These are phyloP conservation scores for Carex myosuroides DNA, from an alignment of 176 grass and related monocot genomes.

Conservation along the genomic window DNA sequence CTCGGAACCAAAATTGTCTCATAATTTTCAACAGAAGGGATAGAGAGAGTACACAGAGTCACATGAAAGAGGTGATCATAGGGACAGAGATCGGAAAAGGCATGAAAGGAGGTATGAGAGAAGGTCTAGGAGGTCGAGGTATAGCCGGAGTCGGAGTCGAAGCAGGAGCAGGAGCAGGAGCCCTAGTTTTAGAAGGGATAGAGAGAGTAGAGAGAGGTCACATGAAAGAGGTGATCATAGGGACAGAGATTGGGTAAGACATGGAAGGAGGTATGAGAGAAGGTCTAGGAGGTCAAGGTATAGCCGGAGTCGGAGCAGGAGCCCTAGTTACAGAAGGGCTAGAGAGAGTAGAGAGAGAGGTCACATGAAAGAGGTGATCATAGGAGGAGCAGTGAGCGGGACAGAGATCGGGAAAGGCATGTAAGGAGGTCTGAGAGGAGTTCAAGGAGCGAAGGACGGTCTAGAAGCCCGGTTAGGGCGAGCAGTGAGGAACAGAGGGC, in stretches of 20 bases:
- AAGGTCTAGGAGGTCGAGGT: conserved; percentile 5
- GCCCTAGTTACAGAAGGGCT: not conserved
- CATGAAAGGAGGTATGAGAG: conserved; percentile 35
- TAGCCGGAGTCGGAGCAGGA: conserved; percentile 16
- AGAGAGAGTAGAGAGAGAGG: conserved; percentile 15
- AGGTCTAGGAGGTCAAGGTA: conserved; percentile 13
- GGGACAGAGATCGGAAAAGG: conserved; percentile 17
- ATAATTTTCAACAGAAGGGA: too few relatives aligned
- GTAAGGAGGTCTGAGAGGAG: conserved; percentile 38
- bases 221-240: conserved; percentile 29
- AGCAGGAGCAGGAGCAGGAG: not conserved
- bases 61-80: conserved; percentile 23
- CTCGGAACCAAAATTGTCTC: too few relatives aligned
- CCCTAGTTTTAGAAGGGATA: not conserved
- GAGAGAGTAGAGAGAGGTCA: conserved; percentile 24
- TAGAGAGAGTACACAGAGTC: conserved; percentile 10
- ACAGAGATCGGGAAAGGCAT: conserved; percentile 32
- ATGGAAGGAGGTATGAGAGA: conserved; percentile 35
- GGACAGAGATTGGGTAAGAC: conserved; percentile 29
- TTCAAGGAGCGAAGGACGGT: conserved; percentile 28
- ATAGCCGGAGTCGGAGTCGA: conserved; percentile 12
- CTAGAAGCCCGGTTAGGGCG: conserved; percentile 37
- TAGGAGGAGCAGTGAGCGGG: conserved; percentile 44
- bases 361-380: conserved; percentile 20
- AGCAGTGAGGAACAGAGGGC: conserved; percentile 55